Evolutionary conservation across 2,329 filamentous ascomycete species (phyloP).

Genomic region (Colletotrichum sp.): DNA sequence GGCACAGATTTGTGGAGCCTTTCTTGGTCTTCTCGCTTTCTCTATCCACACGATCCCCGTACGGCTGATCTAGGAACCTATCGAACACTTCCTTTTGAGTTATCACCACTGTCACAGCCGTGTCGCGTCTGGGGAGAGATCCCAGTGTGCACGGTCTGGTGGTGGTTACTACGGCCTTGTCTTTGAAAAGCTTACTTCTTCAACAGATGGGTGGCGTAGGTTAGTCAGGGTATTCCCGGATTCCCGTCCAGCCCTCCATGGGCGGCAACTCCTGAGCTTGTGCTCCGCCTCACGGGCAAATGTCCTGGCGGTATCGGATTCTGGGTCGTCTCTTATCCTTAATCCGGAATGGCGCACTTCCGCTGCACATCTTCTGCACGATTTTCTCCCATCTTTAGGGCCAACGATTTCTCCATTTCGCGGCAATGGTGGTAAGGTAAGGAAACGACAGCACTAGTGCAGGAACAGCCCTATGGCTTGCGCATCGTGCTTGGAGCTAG

Average conservation of each 20-base stretch:
- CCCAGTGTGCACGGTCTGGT: background rate
- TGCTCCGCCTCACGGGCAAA: background rate
- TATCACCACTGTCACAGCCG: slow-evolving; percentile 16
- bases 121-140: slow-evolving; percentile 9
- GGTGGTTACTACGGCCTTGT: background rate
- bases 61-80: background rate
- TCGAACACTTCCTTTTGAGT: background rate
- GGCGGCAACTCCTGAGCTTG: background rate
- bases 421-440: background rate
- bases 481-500: background rate
- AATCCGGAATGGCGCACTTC: background rate
- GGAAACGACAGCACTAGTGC: background rate
- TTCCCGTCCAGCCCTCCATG: background rate
- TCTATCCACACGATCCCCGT: background rate
- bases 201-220: background rate
- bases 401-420: background rate
- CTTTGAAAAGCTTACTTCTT: background rate
- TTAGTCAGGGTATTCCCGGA: background rate
- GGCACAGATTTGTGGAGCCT: background rate
- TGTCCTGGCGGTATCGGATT: background rate
- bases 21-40: background rate
- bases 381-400: background rate
- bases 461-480: background rate
- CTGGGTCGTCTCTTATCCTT: background rate
- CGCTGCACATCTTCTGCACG: background rate